A percentile compares a stretch with the other conserved stretches of the same genome.
phyloP scores from a whole-genome alignment of 164 flowering plant genomes.

The Tetracentron sinense region DNA sequence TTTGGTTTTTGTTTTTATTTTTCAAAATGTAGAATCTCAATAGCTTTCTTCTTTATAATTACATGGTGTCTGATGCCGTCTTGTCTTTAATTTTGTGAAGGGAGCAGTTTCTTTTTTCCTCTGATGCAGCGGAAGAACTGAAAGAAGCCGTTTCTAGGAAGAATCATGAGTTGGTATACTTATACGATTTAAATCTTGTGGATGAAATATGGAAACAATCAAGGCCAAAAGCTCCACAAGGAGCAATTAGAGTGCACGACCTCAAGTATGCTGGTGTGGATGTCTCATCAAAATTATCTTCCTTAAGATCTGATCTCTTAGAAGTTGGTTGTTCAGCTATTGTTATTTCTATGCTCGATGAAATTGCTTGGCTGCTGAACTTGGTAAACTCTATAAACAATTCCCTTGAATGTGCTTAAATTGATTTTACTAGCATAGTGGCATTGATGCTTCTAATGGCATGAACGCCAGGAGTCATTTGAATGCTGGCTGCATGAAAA shows the following conservation, averaged over 20 bases:
- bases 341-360: slow-evolving; percentile 90
- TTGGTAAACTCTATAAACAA: slow-evolving; percentile 47
- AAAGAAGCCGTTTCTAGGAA: slow-evolving; percentile 60
- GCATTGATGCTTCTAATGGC: neutral
- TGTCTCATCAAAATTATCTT: slow-evolving; percentile 62
- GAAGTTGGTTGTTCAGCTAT: slow-evolving; percentile 69
- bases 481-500: no score
- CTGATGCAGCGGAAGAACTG: slow-evolving; percentile 85
- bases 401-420: neutral
- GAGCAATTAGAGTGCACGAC: slow-evolving; percentile 72
- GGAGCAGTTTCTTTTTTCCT: slow-evolving; percentile 95
- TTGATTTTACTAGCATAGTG: neutral
- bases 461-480: neutral
- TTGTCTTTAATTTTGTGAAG: slow-evolving; percentile 59
- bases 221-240: slow-evolving; percentile 69
- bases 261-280: slow-evolving; percentile 85
- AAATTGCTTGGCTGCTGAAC: slow-evolving; percentile 93
- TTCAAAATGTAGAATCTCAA: neutral
- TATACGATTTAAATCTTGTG: slow-evolving; percentile 69
- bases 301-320: slow-evolving; percentile 60
- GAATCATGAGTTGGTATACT: slow-evolving; percentile 68
- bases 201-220: slow-evolving; percentile 89
- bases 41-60: slow-evolving; percentile 3
- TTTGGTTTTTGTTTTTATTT: neutral
- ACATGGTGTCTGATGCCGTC: slow-evolving; percentile 33